Conservation (phyloP, 306 rosid species). For the Trifolium pratense region DNA sequence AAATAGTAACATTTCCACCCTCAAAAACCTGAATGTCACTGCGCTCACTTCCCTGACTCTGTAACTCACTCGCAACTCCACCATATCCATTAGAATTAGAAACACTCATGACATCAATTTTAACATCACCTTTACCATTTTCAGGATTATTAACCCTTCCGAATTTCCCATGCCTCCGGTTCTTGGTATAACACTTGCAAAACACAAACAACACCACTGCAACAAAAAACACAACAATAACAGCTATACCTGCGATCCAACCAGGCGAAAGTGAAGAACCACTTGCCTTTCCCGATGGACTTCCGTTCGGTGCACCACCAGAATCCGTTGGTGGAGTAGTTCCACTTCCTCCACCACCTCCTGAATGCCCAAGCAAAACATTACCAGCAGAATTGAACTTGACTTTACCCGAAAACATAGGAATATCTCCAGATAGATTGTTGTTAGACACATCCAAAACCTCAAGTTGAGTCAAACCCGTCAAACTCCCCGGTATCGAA, state of each 20-base stretch:
- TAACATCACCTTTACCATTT: conserved; percentile 57
- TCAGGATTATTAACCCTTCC: conserved; percentile 69
- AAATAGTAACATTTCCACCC: conserved; percentile 63
- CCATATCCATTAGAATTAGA: conserved; percentile 61
- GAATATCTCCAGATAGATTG: conserved; percentile 68
- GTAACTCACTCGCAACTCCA: conserved; percentile 71
- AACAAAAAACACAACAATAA: conserved; percentile 65
- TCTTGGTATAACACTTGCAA: conserved; percentile 65
- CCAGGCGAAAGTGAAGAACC: conserved; percentile 56
- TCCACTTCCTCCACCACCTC: conserved; percentile 41
- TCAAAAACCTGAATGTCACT: conserved; percentile 61
- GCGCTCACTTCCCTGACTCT: conserved; percentile 73
- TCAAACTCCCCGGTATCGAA: conserved; percentile 60
- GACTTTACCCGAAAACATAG: conserved; percentile 54
- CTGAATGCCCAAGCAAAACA: conserved; percentile 62
- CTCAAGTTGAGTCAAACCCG: conserved; percentile 60
- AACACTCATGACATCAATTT: conserved; percentile 57
- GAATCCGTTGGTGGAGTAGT: conserved; percentile 47
- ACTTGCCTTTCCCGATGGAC: conserved; percentile 14
- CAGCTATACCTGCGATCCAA: conserved; percentile 74
- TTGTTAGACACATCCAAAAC: conserved; percentile 71
- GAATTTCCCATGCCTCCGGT: conserved; percentile 53
- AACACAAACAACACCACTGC: conserved; percentile 72
- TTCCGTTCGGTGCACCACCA: conserved; percentile 40
- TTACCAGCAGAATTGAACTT: conserved; percentile 65